Evolutionary conservation across 768 basidiomycete species (phyloP), one percentile per base, ranked within the genome.

Genomic region (Steccherinum ochraceum): DNA sequence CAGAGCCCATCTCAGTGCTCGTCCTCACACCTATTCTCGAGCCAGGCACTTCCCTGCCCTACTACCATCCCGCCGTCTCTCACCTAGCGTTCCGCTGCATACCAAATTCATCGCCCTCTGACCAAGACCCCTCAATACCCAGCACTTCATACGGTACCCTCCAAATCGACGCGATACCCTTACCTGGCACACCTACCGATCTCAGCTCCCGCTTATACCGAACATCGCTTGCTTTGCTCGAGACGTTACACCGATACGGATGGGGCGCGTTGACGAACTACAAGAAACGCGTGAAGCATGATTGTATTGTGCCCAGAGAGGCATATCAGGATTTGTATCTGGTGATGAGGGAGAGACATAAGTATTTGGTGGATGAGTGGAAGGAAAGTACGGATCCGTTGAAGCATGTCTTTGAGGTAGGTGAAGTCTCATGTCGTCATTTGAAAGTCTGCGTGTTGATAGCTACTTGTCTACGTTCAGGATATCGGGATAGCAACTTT

Each of bases 401-500:
- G 40, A 94, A 94, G 64, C 92, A 94, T 67, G 89, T 94, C 5
- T 94, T 86, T 51, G 92, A 94, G 79, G 89, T 84, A 50, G n/a
- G n/a, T n/a, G n/a, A 54, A 71, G 56, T 27, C 16, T 12, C 41
- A 12, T 24, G 39, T 42, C 23, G n/a, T 5, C 16, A 18, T 45
- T 27, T 50, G 19, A 39, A 18, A 24, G 25, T 24, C 44, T 42
- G 39, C 40, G 25, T 12, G 11, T 25, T 12, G n/a, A 20, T 20
- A 25, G 24, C 11, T 39, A 11, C 35, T 39, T 39, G 11, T 11
- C 11, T 39, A 11, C 35, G 35, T 26, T 26, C 58, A 95, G 88
- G 95, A 98, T 63, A 91, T 97, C 27, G 91, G 91, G 13, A 94
- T 98, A 40, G 93, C 93, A 2, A 91, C 92, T 1, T 97, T 89